phyloP scores from a whole-genome alignment of 306 rosid species.

The Comarum palustre region DNA sequence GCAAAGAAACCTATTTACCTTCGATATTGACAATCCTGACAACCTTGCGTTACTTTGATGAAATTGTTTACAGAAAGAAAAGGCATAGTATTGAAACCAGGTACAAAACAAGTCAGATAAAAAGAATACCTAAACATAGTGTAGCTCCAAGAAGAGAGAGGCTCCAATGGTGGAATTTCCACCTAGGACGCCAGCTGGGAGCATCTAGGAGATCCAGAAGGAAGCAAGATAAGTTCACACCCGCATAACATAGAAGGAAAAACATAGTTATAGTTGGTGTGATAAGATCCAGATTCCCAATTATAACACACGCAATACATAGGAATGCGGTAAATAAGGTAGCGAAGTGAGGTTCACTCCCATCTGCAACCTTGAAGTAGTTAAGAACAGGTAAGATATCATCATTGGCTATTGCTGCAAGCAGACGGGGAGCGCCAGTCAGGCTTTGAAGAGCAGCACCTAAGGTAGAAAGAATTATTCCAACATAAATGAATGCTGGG shows the following conservation, averaged over 20 bases:
- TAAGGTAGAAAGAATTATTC: slow-evolving; percentile 92
- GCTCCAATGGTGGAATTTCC: slow-evolving; percentile 99
- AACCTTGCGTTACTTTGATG: background rate
- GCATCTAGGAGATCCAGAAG: slow-evolving; percentile 98
- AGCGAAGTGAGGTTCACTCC: slow-evolving; percentile 81
- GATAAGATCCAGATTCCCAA: slow-evolving; percentile 99
- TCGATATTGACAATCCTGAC: background rate
- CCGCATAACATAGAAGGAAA: slow-evolving; percentile 90
- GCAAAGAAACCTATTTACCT: background rate
- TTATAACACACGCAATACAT: slow-evolving; percentile 85
- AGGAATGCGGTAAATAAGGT: slow-evolving; percentile 88
- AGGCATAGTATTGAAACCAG: slow-evolving; percentile 6
- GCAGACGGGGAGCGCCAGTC: slow-evolving; percentile 99
- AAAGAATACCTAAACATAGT: slow-evolving; percentile 75
- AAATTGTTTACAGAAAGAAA: background rate
- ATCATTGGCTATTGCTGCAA: slow-evolving; percentile 99
- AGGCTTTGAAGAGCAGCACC: slow-evolving; percentile 99
- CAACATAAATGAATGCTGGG: slow-evolving; percentile 85
- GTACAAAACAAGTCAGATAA: slow-evolving; percentile 13
- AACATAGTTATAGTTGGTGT: slow-evolving; percentile 98
- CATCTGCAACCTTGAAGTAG: slow-evolving; percentile 84
- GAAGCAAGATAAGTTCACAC: slow-evolving; percentile 99
- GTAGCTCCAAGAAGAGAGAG: slow-evolving; percentile 90
- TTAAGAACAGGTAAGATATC: slow-evolving; percentile 90
- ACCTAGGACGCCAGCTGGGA: slow-evolving; percentile 99